Conservation (phyloP, 1,139 yeast species). For the Blastobotrys ciferrii region DNA sequence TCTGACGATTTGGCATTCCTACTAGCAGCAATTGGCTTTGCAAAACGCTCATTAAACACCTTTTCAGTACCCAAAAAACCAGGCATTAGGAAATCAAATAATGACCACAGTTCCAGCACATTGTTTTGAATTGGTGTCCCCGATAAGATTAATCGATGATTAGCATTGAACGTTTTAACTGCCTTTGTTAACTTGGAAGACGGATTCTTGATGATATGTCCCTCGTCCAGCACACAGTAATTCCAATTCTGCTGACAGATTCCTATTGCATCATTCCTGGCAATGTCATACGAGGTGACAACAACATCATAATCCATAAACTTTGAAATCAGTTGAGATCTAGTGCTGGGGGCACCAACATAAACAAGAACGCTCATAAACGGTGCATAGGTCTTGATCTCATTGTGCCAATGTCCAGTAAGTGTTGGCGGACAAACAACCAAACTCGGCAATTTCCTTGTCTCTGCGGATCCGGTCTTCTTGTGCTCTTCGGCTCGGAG, state of each 20-base stretch:
- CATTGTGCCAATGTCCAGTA: slow-evolving; percentile 99
- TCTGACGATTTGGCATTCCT: slow-evolving; percentile 88
- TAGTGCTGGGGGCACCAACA: slow-evolving; percentile 85
- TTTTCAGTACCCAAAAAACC: slow-evolving; percentile 96
- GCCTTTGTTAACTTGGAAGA: slow-evolving; percentile 84
- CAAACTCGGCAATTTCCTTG: slow-evolving; percentile 74
- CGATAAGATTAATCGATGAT: slow-evolving; percentile 84
- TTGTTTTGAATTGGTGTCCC: slow-evolving; percentile 99
- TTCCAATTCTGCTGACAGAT: slow-evolving; percentile 68
- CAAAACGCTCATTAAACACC: slow-evolving; percentile 89
- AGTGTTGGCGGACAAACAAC: slow-evolving; percentile 95
- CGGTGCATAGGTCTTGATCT: slow-evolving; percentile 86
- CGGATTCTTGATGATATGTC: slow-evolving; percentile 93
- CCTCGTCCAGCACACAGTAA: slow-evolving; percentile 96
- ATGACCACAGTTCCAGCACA: slow-evolving; percentile 93
- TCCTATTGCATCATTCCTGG: slow-evolving; percentile 80
- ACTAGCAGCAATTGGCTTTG: slow-evolving; percentile 95
- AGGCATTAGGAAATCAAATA: slow-evolving; percentile 97
- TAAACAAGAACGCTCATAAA: slow-evolving; percentile 78
- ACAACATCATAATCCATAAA: slow-evolving; percentile 72
- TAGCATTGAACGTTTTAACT: slow-evolving; percentile 77
- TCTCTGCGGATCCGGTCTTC: slow-evolving; percentile 60
- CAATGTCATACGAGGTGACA: slow-evolving; percentile 94
- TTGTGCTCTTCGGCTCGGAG: slow-evolving; percentile 68
- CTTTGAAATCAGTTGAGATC: slow-evolving; percentile 55